Evolutionary conservation across 495 filamentous ascomycete genomes (phyloP).

Genomic region (Aspergillus nidulans): DNA sequence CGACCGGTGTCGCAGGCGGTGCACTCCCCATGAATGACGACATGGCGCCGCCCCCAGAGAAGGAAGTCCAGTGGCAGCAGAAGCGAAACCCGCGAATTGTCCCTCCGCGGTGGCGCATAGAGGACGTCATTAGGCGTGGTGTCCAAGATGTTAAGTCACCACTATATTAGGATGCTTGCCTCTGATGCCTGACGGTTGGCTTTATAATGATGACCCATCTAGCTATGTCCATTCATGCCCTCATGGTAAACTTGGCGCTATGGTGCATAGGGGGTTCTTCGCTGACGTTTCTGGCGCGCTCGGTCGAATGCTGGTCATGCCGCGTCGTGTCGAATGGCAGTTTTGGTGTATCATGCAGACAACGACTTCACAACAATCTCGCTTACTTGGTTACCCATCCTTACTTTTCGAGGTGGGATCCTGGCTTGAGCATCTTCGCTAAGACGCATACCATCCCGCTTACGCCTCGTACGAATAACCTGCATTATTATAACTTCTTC

Average conservation of each 20-base stretch:
- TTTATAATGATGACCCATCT: slow-evolving; percentile 5
- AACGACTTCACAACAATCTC: neutral
- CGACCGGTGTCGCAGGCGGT: slow-evolving; percentile 87
- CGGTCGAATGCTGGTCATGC: slow-evolving; percentile 43
- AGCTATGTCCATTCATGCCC: slow-evolving; percentile 8
- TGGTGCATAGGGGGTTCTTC: slow-evolving; percentile 13
- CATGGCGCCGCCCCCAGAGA: slow-evolving; percentile 63
- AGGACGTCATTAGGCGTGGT: slow-evolving; percentile 74
- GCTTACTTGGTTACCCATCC: slow-evolving; percentile 1
- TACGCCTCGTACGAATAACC: neutral
- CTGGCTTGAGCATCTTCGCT: neutral
- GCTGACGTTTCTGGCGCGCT: slow-evolving; percentile 18
- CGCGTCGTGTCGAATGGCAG: slow-evolving; percentile 22
- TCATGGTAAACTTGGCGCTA: slow-evolving; percentile 6
- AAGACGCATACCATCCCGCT: neutral
- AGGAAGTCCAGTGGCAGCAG: slow-evolving; percentile 57
- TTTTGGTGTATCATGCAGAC: slow-evolving; percentile 19
- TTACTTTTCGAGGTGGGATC: neutral
- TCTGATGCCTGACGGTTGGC: slow-evolving; percentile 1
- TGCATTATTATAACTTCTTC: neutral
- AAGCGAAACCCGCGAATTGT: slow-evolving; percentile 44
- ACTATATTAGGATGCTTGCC: slow-evolving; percentile 37
- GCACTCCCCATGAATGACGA: slow-evolving; percentile 67
- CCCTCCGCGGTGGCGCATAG: slow-evolving; percentile 76
- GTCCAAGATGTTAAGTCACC: slow-evolving; percentile 73